Evolutionary conservation across 1,284 basidiomycete genomes (phyloP).

Genomic region (Apiotrichum sp.): DNA sequence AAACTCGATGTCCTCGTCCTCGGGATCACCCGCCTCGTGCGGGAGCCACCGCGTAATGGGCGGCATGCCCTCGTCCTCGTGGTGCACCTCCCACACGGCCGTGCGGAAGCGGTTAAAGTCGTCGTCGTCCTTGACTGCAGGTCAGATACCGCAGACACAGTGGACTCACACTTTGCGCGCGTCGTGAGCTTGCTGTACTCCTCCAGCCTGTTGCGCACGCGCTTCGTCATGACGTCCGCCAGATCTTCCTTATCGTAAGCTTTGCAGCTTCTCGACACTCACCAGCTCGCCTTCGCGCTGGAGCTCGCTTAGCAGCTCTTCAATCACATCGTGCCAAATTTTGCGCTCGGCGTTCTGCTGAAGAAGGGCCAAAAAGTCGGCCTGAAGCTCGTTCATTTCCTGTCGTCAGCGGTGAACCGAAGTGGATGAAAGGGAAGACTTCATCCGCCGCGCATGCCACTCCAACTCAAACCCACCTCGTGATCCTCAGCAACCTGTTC

Average conservation of each 20-base stretch:
- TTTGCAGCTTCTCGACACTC: too few species aligned
- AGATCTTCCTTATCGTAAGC: too few species aligned
- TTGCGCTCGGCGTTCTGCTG: slow-evolving; percentile 2
- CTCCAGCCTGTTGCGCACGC: slow-evolving; percentile 1
- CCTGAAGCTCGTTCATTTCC: slow-evolving; percentile 3
- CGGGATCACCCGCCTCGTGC: slow-evolving; percentile 65
- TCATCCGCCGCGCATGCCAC: too few species aligned
- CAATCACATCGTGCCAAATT: slow-evolving; percentile 49
- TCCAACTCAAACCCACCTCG: slow-evolving; percentile 14
- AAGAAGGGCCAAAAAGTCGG: background rate
- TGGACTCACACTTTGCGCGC: slow-evolving; percentile 17
- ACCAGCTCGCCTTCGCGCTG: slow-evolving; percentile 2
- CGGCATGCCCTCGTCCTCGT: slow-evolving; percentile 61
- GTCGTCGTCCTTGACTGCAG: slow-evolving; percentile 50
- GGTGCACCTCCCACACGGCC: slow-evolving; percentile 61
- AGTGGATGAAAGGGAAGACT: too few species aligned
- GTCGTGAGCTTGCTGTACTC: slow-evolving; percentile 25
- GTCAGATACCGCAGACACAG: slow-evolving; percentile 21
- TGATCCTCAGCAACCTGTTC: slow-evolving; percentile 29
- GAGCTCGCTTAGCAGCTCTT: slow-evolving; percentile 46
- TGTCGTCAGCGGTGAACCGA: background rate
- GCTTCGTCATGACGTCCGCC: background rate
- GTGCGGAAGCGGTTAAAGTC: slow-evolving; percentile 61
- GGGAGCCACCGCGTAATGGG: slow-evolving; percentile 64
- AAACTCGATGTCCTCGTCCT: slow-evolving; percentile 70